These are phyloP conservation scores for Grammothele lineata DNA, from an alignment of 768 basidiomycete genomes.

Conservation along the genomic window DNA sequence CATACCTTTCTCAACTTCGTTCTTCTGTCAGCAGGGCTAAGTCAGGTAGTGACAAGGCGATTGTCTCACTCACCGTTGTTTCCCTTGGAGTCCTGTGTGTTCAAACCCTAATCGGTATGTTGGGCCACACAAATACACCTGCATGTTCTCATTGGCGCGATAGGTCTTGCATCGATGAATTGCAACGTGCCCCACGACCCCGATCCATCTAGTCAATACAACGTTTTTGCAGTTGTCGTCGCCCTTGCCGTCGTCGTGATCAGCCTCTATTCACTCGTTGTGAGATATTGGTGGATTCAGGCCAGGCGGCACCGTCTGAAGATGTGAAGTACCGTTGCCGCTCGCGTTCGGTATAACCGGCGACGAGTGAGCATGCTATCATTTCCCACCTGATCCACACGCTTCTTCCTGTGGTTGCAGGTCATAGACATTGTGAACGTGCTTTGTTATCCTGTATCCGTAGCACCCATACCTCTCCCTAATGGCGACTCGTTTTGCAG, in stretches of 20 bases:
- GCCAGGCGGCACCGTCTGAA: conserved; percentile 37
- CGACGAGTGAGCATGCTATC: no score
- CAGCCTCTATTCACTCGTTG: conserved; percentile 39
- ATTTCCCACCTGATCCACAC: no score
- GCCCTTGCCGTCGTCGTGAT: conserved; percentile 41
- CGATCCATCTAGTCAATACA: conserved; percentile 31
- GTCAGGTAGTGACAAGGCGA: conserved; percentile 57
- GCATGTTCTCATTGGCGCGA: conserved; percentile 4
- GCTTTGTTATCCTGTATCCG: no score
- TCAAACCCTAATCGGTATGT: conserved; percentile 55
- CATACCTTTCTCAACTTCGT: conserved; percentile 76
- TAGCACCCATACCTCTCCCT: no score
- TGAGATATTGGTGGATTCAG: conserved; percentile 61
- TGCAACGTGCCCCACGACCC: conserved; percentile 46
- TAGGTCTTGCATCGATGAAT: conserved; percentile 71
- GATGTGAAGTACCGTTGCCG: no score
- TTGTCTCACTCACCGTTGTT: conserved; percentile 65
- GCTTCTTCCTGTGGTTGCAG: no score
- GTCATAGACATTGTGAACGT: no score
- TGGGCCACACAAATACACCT: background rate
- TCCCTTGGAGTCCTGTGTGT: conserved; percentile 64
- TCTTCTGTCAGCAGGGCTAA: conserved; percentile 56
- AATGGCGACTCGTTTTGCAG: no score
- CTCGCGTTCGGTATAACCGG: no score
- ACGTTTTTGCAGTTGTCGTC: conserved; percentile 55